A percentile compares a stretch with the other conserved stretches of the same genome.
Evolutionary conservation across 2,329 filamentous ascomycete species (phyloP).

Genomic region (Xylariaceae sp.): DNA sequence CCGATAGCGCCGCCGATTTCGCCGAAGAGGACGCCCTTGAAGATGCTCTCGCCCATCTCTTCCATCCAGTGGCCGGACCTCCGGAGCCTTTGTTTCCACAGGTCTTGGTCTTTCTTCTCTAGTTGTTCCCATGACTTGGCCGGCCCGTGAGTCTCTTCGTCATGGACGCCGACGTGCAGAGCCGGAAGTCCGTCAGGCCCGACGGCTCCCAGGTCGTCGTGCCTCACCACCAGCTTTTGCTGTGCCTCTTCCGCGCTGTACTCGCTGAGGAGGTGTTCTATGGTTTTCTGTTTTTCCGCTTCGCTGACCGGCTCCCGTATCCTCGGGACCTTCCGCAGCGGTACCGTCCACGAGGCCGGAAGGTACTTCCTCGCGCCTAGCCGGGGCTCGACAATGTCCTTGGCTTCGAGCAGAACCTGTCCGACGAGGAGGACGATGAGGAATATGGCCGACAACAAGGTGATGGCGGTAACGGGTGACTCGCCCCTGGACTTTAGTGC

Average conservation of each 20-base stretch:
- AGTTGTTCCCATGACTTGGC: conserved; percentile 70
- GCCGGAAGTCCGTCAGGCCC: conserved; percentile 22
- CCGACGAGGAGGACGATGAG: conserved; percentile 57
- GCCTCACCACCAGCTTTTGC: conserved; percentile 36
- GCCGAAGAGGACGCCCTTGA: conserved; percentile 73
- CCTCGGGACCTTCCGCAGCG: conserved; percentile 30
- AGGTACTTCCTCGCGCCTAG: conserved; percentile 52
- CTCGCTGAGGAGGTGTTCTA: conserved; percentile 33
- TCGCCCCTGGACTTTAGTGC: conserved; percentile 50
- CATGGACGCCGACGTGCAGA: conserved; percentile 41
- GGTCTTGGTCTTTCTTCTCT: conserved; percentile 51
- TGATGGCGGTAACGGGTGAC: conserved; percentile 46
- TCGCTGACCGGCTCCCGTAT: conserved; percentile 4
- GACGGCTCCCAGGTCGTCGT: conserved; percentile 22
- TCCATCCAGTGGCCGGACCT: conserved; percentile 75
- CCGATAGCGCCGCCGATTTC: conserved; percentile 62
- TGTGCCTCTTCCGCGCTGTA: conserved; percentile 30
- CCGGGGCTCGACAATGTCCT: conserved; percentile 50
- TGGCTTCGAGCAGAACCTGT: conserved; percentile 59
- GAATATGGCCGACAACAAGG: conserved; percentile 51
- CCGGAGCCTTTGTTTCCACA: conserved; percentile 64
- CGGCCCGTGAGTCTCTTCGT: conserved; percentile 42
- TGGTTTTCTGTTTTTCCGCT: conserved; percentile 18
- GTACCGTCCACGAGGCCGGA: conserved; percentile 36
- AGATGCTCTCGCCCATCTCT: conserved; percentile 68